phyloP scores from a whole-genome alignment of 2,329 filamentous ascomycete species.

The Fusarium mexicanum region DNA sequence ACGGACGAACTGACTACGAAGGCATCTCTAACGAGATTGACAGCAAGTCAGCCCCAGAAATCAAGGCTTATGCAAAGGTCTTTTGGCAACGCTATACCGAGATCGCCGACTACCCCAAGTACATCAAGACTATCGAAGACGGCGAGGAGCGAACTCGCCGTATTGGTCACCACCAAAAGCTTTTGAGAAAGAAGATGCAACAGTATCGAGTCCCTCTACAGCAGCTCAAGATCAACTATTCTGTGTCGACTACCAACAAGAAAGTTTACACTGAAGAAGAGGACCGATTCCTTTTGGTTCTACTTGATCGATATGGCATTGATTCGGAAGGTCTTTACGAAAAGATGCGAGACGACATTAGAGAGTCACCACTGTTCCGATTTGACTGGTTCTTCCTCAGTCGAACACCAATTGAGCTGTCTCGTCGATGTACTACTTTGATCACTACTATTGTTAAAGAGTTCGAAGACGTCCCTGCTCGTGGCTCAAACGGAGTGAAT shows the following conservation, averaged over 20 bases:
- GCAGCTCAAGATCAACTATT: conserved; percentile 98
- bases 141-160: conserved; percentile 91
- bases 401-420: conserved; percentile 90
- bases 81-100: conserved; percentile 97
- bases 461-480: conserved; percentile 76
- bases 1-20: conserved; percentile 86
- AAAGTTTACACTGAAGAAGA: conserved; percentile 99
- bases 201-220: conserved; percentile 98
- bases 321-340: conserved; percentile 93
- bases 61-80: conserved; percentile 90
- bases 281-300: conserved; percentile 92
- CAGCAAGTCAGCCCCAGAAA: conserved; percentile 84
- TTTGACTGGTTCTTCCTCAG: conserved; percentile 99
- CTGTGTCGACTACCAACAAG: conserved; percentile 98
- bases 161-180: conserved; percentile 90
- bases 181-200: conserved; percentile 93
- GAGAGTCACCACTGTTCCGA: conserved; percentile 91
- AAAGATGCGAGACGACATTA: conserved; percentile 95
- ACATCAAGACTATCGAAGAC: conserved; percentile 88
- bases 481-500: conserved; percentile 68
- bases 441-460: conserved; percentile 95
- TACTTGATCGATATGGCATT: conserved; percentile 90
- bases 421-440: conserved; percentile 90
- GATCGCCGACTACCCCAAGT: conserved; percentile 88
- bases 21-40: conserved; percentile 90